Evolutionary conservation across 164 flowering plant genomes (phyloP).

Genomic region (Aristolochia californica): DNA sequence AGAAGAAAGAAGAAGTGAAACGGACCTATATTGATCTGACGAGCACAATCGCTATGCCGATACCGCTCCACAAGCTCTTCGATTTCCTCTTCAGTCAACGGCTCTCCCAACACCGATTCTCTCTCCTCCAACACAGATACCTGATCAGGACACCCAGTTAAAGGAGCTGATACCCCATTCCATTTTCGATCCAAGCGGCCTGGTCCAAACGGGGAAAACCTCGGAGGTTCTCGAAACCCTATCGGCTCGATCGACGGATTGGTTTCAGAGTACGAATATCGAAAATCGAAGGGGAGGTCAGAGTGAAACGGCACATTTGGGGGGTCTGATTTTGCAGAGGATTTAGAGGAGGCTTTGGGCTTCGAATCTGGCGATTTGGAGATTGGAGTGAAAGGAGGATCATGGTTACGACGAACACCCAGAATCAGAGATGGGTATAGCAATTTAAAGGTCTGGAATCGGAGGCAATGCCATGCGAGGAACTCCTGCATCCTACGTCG

Average conservation of each 20-base stretch:
- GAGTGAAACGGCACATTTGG: conserved; percentile 24
- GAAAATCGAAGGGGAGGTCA: conserved; percentile 76
- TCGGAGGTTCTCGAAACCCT: conserved; percentile 67
- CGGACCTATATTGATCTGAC: conserved; percentile 82
- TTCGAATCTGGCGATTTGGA: conserved; percentile 20
- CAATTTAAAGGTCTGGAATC: conserved; percentile 7
- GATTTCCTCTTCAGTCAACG: conserved; percentile 57
- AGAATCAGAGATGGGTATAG: neutral
- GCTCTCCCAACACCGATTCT: conserved; percentile 53
- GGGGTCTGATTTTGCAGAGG: conserved; percentile 5
- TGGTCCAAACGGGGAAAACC: conserved; percentile 86
- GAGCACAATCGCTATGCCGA: conserved; percentile 62
- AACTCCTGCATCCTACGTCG: conserved; percentile 21
- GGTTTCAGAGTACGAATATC: conserved; percentile 71
- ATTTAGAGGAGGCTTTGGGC: conserved; percentile 4
- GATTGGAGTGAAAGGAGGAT: conserved; percentile 55
- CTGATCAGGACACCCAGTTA: conserved; percentile 13
- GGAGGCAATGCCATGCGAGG: conserved; percentile 22
- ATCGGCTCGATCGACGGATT: conserved; percentile 52
- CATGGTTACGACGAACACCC: conserved; percentile 24
- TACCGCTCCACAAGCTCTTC: conserved; percentile 71
- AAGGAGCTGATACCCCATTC: conserved; percentile 72
- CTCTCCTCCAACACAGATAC: conserved; percentile 25
- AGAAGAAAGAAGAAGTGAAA: neutral
- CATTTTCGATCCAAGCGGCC: conserved; percentile 75